Conservation (phyloP, 2,329 filamentous ascomycete species). For the Tolypocladium amazonense region DNA sequence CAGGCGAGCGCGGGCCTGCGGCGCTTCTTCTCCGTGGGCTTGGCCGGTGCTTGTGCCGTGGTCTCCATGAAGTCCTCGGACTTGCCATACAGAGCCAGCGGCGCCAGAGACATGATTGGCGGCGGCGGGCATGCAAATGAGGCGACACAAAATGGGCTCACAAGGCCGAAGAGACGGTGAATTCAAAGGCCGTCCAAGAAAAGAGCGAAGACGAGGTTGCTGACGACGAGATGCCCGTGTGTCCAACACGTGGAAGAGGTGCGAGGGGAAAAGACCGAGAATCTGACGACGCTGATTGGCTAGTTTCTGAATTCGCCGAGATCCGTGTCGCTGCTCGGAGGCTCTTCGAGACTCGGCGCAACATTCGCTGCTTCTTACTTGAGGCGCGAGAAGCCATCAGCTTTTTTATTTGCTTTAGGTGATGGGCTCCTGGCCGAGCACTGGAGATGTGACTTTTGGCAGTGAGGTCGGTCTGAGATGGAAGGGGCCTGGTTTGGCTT, state of each 20-base stretch:
- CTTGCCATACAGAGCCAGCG: background rate
- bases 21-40: constrained; percentile 21
- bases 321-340: background rate
- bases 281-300: background rate
- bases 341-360: background rate
- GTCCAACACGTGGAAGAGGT: background rate
- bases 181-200: background rate
- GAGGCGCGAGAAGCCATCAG: background rate
- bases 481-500: too few relatives aligned
- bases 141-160: background rate
- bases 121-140: background rate
- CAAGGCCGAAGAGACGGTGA: background rate
- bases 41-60: background rate
- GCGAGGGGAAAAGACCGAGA: background rate
- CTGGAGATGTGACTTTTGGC: too few relatives aligned
- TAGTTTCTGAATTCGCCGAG: background rate
- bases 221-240: background rate
- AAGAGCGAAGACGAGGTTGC: background rate
- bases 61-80: background rate
- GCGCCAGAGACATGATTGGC: background rate
- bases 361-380: background rate
- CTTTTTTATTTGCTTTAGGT: background rate
- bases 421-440: too few relatives aligned
- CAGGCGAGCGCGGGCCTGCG: constrained; percentile 37
- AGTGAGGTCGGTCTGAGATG: too few relatives aligned